These are phyloP conservation scores for Paracoccidioides brasiliensis DNA, from an alignment of 2,329 filamentous ascomycete genomes.

Conservation along the genomic window DNA sequence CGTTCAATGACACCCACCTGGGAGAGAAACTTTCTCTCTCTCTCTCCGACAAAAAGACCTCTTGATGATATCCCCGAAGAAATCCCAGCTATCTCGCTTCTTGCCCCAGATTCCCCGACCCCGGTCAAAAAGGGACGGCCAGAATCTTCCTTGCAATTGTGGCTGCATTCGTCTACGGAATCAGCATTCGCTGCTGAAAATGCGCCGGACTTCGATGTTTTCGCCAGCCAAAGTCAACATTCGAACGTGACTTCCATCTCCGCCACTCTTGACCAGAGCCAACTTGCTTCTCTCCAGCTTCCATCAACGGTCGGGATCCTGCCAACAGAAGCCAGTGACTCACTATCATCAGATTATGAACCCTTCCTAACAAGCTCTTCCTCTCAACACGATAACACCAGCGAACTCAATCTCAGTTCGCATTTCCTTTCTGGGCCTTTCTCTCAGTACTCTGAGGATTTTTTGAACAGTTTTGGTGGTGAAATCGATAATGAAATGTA, in stretches of 20 bases:
- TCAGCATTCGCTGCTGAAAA: slow-evolving; percentile 23
- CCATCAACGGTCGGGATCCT: not conserved
- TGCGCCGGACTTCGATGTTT: slow-evolving; percentile 29
- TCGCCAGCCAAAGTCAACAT: slow-evolving; percentile 24
- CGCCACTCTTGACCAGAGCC: slow-evolving; percentile 20
- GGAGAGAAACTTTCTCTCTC: slow-evolving; percentile 26
- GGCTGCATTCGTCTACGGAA: slow-evolving; percentile 26
- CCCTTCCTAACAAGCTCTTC: slow-evolving; percentile 16
- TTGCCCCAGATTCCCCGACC: slow-evolving; percentile 10
- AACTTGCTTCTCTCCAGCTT: slow-evolving; percentile 8
- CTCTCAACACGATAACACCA: slow-evolving; percentile 9
- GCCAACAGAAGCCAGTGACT: not conserved
- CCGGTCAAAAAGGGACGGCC: slow-evolving; percentile 7
- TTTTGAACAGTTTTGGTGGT: slow-evolving; percentile 6
- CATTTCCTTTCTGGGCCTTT: slow-evolving; percentile 21
- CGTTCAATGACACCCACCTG: slow-evolving; percentile 27
- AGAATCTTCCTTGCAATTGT: slow-evolving; percentile 16
- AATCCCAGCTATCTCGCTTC: slow-evolving; percentile 16
- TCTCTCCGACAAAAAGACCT: slow-evolving; percentile 21
- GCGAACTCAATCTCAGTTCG: slow-evolving; percentile 14
- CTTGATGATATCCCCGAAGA: slow-evolving; percentile 22
- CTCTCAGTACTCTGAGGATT: slow-evolving; percentile 27
- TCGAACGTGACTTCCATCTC: slow-evolving; percentile 21
- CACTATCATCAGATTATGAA: slow-evolving; percentile 17
- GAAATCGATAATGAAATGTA: slow-evolving; percentile 3